Evolutionary conservation across 1,139 yeast genomes (phyloP), one percentile per base, ranked within the genome.

Genomic region (Pichia inconspicua): DNA sequence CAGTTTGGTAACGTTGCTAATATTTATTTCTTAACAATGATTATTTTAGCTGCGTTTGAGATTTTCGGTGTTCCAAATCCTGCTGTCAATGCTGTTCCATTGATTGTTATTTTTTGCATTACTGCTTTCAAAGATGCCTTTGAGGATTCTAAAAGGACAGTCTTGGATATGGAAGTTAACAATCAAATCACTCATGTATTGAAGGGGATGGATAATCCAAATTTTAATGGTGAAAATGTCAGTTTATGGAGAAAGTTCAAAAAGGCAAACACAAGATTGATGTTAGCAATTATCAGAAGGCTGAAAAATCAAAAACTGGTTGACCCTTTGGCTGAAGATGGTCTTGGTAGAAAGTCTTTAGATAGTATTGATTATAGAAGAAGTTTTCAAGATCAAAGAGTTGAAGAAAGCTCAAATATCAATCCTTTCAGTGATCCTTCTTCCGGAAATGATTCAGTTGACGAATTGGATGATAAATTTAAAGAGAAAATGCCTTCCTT

Each of bases 1-100:
- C 97, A 92, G 68, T 90, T 92, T 66, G 80, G 79, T 53, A 92
- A 90, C 64, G 81, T 90, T 55, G 98, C 98, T 47, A 92, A 92
- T 66, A 69, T 83, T 44, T 92, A 88, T 70, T 92, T 92, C 74
- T 71, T 92, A 64, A 67, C 85, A 43, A 71, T 88, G 68, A 86
- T 82, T 58, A 84, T 92, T 54, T 71, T 92, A 57, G 96, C 96
- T 51, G 87, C 84, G 12, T 88, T 92, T 68, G 79, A 84, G 55
- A 82, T 92, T 48, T 92, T 92, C 65, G 98, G 98, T 57, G 97
- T 90, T 35, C 79, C 86, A 22, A 80, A 78, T 53, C 96, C 97
- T 1, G 97, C 89, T 1, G 69, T 92, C 56, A 84, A 94, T 7
- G 90, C 96, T 1, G 97, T 89, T 41, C 98, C 98, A 3, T 78